phyloP scores from a whole-genome alignment of 2,329 filamentous ascomycete genomes.

The Fusarium torreyae region DNA sequence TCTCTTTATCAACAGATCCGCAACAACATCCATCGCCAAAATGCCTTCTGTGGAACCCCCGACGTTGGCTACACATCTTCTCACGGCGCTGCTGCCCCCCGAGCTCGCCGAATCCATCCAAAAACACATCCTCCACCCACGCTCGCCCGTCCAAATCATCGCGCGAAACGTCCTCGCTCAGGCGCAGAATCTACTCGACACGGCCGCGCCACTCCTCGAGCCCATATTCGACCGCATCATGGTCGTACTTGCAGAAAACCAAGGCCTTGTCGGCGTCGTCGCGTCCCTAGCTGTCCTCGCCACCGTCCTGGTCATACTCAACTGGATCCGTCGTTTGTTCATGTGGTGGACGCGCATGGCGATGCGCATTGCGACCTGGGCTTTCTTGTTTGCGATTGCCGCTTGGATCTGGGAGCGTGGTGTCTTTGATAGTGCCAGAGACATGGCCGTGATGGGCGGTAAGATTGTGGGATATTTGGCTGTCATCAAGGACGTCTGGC shows the following conservation, averaged over 20 bases:
- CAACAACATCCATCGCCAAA: constrained; percentile 7
- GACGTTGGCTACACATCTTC: constrained; percentile 53
- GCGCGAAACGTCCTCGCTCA: constrained; percentile 54
- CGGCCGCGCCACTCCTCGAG: constrained; percentile 59
- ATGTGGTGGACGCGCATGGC: constrained; percentile 83
- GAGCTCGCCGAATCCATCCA: constrained; percentile 61
- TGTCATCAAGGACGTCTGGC: constrained; percentile 69
- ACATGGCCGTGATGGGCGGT: constrained; percentile 64
- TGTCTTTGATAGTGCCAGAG: constrained; percentile 73
- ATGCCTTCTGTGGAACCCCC: constrained; percentile 52
- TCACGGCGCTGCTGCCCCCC: constrained; percentile 62
- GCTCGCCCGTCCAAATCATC: constrained; percentile 61
- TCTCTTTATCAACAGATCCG: constrained; percentile 13
- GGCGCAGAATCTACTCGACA: constrained; percentile 49
- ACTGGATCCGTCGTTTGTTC: constrained; percentile 79
- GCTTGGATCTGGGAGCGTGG: constrained; percentile 77
- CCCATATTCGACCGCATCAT: constrained; percentile 60
- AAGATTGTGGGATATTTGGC: constrained; percentile 63
- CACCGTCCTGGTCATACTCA: constrained; percentile 75
- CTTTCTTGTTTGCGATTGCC: constrained; percentile 66
- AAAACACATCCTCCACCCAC: constrained; percentile 63
- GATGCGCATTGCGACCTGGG: constrained; percentile 76
- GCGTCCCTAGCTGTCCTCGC: constrained; percentile 58
- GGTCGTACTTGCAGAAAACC: constrained; percentile 54
- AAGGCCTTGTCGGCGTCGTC: constrained; percentile 53